Base-by-base conservation (phyloP, 2,329 filamentous ascomycete genomes). In the Aspergillus pseudotamarii region DNA sequence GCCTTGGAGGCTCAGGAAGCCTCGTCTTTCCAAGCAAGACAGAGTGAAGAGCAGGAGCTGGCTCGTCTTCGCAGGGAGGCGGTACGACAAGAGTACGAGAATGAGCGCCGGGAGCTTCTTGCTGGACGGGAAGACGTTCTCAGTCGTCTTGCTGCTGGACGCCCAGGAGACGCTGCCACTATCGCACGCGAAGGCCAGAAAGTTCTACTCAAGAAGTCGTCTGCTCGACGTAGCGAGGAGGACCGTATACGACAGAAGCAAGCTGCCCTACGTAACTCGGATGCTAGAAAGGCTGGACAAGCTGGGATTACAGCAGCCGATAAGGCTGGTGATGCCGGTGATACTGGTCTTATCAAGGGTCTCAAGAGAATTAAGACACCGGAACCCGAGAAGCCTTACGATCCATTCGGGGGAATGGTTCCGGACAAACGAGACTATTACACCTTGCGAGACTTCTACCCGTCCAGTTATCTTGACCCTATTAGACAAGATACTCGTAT, bases 361-460 rank as follows among this genome's bases (percentile, higher is more conserved):
- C 84, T 97, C 62, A 93, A 91, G 78, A 89, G 83, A 63, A 82
- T 83, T 58, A 81, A 85, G 61, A 83, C 84, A 2, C 85, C 86
- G 1, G 85, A 86, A 41, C 86, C 86, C 6, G 88, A 93, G 71
- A 88, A 89, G 62, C 89, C 92, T 0, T 97, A 96, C 79, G 93
- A 97, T 80, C 91, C 94, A 0, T 97, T 95, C 74, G 93, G 88
- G 45, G 95, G 93, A 0, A 80, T 94, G 65, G 65, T 74, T 9
- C 72, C 76, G 54, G 86, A 94, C 58, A 83, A 83, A 28, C 87
- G 88, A 26, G 84, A 90, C 69, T 90, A 94, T 70, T 94, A 92
- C 73, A 82, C 85, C 11, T 73, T 96, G 43, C 86, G 89, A 67
- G 84, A 87, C 57, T 81, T 84, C 48, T 97, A 97, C 76, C 86